Evolutionary conservation across 108 stramenopile genomes (phyloP).

Genomic region (Epipyxis sp.): DNA sequence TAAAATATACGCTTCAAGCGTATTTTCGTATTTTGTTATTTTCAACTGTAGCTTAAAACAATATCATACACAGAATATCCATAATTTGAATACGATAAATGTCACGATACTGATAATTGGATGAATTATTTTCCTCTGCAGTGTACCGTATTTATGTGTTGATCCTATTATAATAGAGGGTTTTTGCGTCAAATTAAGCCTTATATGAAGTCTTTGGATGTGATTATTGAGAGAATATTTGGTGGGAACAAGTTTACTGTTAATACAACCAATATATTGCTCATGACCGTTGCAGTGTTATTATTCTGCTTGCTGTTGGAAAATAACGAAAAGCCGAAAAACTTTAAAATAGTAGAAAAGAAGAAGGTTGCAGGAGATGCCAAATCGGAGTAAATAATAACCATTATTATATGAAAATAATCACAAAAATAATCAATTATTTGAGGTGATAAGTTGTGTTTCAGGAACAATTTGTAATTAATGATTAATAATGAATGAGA

Average conservation of each 20-base stretch:
- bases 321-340: constrained; percentile 19
- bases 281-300: constrained; percentile 3
- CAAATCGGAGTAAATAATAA: not conserved
- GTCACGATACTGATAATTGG: too few relatives aligned
- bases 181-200: constrained; percentile 18
- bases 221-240: constrained; percentile 9
- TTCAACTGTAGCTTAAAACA: too few relatives aligned
- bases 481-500: too few relatives aligned
- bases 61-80: too few relatives aligned
- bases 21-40: too few relatives aligned
- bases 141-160: not conserved
- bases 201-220: not conserved
- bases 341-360: not conserved
- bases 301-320: constrained; percentile 7
- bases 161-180: constrained; percentile 8
- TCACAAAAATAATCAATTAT: too few relatives aligned
- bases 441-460: too few relatives aligned
- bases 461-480: too few relatives aligned
- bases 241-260: constrained; percentile 29
- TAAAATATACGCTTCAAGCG: too few relatives aligned
- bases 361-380: constrained; percentile 14
- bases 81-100: too few relatives aligned
- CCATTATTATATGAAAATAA: not conserved
- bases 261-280: constrained; percentile 12
- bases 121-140: not conserved